These are phyloP conservation scores for Myriosclerotinia curreyana DNA, from an alignment of 2,329 filamentous ascomycete species.

Conservation along the genomic window DNA sequence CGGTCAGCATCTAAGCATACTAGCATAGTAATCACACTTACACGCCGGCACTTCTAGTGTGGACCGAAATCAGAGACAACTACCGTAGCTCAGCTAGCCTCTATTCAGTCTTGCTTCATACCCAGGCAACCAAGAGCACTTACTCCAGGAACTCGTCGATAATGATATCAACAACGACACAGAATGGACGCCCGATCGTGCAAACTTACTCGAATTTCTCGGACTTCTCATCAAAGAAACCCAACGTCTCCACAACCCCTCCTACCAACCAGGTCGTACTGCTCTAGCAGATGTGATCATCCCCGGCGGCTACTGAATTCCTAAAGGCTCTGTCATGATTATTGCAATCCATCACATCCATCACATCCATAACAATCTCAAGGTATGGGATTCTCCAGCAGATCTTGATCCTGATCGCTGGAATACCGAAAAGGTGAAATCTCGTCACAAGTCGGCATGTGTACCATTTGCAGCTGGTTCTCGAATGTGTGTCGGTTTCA, in stretches of 20 bases:
- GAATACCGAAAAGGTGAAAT: constrained; percentile 28
- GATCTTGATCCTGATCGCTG: constrained; percentile 31
- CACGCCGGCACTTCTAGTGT: no score
- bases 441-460: constrained; percentile 34
- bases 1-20: no score
- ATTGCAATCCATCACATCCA: constrained; percentile 28
- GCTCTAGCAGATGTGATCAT: constrained; percentile 45
- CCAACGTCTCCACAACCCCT: constrained; percentile 46
- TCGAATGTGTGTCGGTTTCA: constrained; percentile 43
- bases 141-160: constrained; percentile 48
- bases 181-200: constrained; percentile 40
- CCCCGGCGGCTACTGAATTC: constrained; percentile 46
- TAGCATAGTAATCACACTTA: no score
- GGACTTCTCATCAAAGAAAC: constrained; percentile 47
- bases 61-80: no score
- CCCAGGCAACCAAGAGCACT: constrained; percentile 44
- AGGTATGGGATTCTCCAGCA: constrained; percentile 28
- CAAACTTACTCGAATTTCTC: constrained; percentile 41
- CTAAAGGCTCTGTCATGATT: constrained; percentile 38
- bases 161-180: constrained; percentile 38
- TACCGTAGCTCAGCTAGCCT: constrained; percentile 45
- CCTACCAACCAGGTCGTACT: constrained; percentile 48
- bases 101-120: constrained; percentile 46
- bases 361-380: constrained; percentile 31
- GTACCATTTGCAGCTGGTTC: constrained; percentile 42